Base-by-base conservation (phyloP, 1,284 basidiomycete genomes). In the Tilletia caries region DNA sequence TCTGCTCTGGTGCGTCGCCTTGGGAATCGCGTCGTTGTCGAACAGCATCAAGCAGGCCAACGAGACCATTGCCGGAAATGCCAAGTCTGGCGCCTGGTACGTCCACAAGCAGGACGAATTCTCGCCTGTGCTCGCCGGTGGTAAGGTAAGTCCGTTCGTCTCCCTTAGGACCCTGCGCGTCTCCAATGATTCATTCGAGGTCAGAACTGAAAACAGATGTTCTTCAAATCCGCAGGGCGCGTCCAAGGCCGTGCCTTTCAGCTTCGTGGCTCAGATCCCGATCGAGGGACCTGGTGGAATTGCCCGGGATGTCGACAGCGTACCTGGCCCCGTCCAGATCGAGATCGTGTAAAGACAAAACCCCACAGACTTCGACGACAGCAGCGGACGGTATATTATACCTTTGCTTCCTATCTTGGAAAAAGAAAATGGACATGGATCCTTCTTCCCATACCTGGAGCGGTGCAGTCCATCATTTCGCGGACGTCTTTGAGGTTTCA, bases 41-140 rank as follows among this genome's bases (percentile, higher is more conserved):
- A 5, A 5, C 32, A 62, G 58, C 32, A 62, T 62, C 58, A 62
- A 62, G 58, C 58, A 62, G 58, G 58, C 58, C 10, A 62, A 62
- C 58, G 58, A 62, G 32, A 34, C 27, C 32, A 37, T 62, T 5
- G 58, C 58, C 15, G 32, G 58, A 2, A 29, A 62, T 37, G 12
- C 32, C 58, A 62, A 34, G 58, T 62, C 58, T 4, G 58, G 58
- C 32, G 58, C 32, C 4, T 62, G 58, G 58, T 62, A 62, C 33
- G 58, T 62, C 58, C 27, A 20, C 58, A 62, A 33, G 27, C 8
- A 12, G 5, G 58, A 62, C 58, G 58, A 62, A 29, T 62, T 62
- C 33, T 33, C 27, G 10, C 32, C 58, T 29, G 58, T 62, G 3
- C 23, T 62, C 13, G 58, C 58, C 15, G 58, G 58, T 34, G 33